Percentiles rank a stretch among this genome's conserved stretches.
Conservation (phyloP, 208 protist species). For the Lotmaria passim region DNA sequence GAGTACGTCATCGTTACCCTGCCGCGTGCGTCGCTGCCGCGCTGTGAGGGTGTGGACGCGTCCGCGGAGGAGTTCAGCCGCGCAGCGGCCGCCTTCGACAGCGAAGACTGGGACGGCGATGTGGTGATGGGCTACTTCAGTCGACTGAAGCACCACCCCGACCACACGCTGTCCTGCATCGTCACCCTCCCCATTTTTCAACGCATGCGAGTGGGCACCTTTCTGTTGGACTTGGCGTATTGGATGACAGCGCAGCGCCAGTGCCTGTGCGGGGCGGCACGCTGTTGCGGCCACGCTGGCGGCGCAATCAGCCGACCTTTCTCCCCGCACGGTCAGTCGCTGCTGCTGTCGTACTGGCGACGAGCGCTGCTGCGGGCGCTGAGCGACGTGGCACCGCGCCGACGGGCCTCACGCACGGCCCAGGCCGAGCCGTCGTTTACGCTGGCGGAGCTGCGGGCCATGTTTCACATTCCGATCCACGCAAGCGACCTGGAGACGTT, state of each 20-base stretch:
- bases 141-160: conserved; percentile 61
- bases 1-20: conserved; percentile 76
- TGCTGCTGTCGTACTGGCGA: conserved; percentile 76
- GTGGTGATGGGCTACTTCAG: conserved; percentile 72
- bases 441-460: conserved; percentile 28
- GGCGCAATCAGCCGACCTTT: conserved; percentile 71
- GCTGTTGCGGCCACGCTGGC: conserved; percentile 50
- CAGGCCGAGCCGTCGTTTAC: conserved; percentile 13
- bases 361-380: conserved; percentile 34
- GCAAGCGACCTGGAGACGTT: conserved; percentile 42
- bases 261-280: conserved; percentile 47
- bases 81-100: conserved; percentile 48
- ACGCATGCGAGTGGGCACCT: conserved; percentile 46
- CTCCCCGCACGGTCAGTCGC: conserved; percentile 63
- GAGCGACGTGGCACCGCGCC: conserved; percentile 13
- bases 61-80: conserved; percentile 40
- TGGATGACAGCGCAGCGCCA: conserved; percentile 57
- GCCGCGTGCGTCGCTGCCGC: conserved; percentile 51
- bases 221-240: conserved; percentile 74
- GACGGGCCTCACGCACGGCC: conserved; percentile 4
- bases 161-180: conserved; percentile 78
- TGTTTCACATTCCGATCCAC: conserved; percentile 42
- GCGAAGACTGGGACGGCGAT: conserved; percentile 58
- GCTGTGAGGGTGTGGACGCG: neutral
- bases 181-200: conserved; percentile 75